Evolutionary conservation across 768 basidiomycete genomes (phyloP), one percentile per base, ranked within the genome.

Genomic region (Pulveroboletus sp.): DNA sequence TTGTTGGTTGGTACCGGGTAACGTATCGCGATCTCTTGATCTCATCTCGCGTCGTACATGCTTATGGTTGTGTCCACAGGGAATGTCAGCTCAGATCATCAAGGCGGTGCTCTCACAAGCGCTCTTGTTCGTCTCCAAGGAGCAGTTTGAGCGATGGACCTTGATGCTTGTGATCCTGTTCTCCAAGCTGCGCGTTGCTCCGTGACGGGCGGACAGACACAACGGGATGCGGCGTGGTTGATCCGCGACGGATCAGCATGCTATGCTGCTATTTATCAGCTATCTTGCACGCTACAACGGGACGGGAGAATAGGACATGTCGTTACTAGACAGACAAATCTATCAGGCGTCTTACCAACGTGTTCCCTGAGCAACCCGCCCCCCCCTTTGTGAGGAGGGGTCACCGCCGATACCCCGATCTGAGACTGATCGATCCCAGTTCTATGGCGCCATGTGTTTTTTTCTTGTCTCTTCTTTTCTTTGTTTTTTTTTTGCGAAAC

Each of bases 21-120:
- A 40, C 14, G n/a, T 8, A 28, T 15, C 37, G 11, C 33, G 35
- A 46, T 38, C 40, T 10, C 2, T 17, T 14, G 21, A 2, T 3
- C 15, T 30, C 15, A 28, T 44, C n/a, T 21, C 3, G 15, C 24
- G 15, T 43, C 18, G 21, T 36, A 44, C 42, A 54, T 18, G 6
- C 18, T 30, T n/a, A 54, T 18, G 6, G n/a, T 30, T n/a, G 11
- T 31, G 8, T 47, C 7, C n/a, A 8, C 37, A 94, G 86, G 96
- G 96, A 10, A 94, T 99, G 89, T 78, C 86, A 57, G 94, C 96
- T 0, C 96, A 99, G 68, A 93, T 98, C 50, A 78, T 83, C 44
- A 99, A 99, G 68, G 96, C 95, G 0, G 94, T 97, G 11, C 71
- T 99, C 12, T 89, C 92, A 8, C 96, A 99, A 68, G 95, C 93